Conservation (phyloP, 345 rosid species). For the Alliaria petiolata region DNA sequence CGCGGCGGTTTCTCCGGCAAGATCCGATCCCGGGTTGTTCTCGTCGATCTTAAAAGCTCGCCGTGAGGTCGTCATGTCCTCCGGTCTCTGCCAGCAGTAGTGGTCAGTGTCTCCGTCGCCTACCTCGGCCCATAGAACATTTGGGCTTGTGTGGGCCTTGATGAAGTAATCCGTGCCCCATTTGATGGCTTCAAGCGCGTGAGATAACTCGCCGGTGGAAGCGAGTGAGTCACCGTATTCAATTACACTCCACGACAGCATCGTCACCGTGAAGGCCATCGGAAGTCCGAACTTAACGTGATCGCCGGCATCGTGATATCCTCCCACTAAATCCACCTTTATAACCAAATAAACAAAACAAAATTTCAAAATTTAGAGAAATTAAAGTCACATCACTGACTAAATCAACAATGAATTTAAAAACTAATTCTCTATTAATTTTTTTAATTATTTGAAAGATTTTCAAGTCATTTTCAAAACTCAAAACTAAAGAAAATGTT, state of each 20-base stretch:
- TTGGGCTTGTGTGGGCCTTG: constrained; percentile 83
- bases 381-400: not conserved
- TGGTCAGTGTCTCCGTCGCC: constrained; percentile 97
- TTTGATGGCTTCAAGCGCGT: constrained; percentile 81
- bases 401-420: not conserved
- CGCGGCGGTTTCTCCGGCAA: constrained; percentile 89
- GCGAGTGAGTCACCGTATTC: constrained; percentile 65
- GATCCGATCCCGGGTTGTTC: constrained; percentile 88
- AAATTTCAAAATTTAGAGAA: not conserved
- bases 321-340: constrained; percentile 96
- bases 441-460: not conserved
- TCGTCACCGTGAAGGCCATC: constrained; percentile 93
- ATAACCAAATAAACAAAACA: not conserved
- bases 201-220: constrained; percentile 61
- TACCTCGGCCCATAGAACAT: constrained; percentile 88
- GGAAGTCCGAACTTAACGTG: constrained; percentile 94
- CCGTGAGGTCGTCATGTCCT: constrained; percentile 96
- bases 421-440: not conserved
- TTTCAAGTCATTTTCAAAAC: not conserved
- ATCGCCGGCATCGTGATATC: constrained; percentile 95
- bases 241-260: constrained; percentile 85
- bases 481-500: too few species aligned
- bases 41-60: constrained; percentile 80
- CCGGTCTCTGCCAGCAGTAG: constrained; percentile 98
- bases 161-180: constrained; percentile 97